phyloP scores from a whole-genome alignment of 768 basidiomycete genomes.

The Lepiota brunneoincarnata region DNA sequence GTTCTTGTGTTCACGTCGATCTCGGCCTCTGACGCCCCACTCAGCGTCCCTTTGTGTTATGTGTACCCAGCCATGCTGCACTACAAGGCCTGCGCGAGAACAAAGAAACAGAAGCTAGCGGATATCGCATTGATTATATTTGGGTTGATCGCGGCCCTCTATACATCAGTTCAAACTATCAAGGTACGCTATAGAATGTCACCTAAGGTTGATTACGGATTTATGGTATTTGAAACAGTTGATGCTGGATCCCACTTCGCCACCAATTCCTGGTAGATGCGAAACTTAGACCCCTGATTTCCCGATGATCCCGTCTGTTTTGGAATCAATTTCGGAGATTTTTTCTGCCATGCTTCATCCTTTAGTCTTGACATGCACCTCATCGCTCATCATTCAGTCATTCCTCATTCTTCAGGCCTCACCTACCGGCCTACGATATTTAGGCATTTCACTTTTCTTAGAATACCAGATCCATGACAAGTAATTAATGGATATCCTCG shows the following conservation, averaged over 20 bases:
- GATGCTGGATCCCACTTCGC: slow-evolving; percentile 49
- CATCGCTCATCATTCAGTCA: too few relatives aligned
- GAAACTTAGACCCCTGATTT: not conserved
- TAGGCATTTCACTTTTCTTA: too few relatives aligned
- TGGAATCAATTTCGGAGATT: too few relatives aligned
- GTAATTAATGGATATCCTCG: too few relatives aligned
- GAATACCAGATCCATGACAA: too few relatives aligned
- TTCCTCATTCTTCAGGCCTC: too few relatives aligned
- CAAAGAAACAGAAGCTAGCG: slow-evolving; percentile 55
- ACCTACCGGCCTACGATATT: too few relatives aligned
- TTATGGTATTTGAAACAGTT: slow-evolving; percentile 37
- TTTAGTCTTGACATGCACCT: too few relatives aligned
- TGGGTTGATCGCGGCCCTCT: slow-evolving; percentile 67
- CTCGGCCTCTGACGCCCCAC: not conserved
- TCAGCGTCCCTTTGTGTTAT: slow-evolving; percentile 91
- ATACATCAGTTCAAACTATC: slow-evolving; percentile 81
- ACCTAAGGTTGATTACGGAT: not conserved
- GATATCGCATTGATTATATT: slow-evolving; percentile 79
- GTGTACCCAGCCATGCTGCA: slow-evolving; percentile 94
- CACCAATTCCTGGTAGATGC: slow-evolving; percentile 17
- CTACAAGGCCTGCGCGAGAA: slow-evolving; percentile 80
- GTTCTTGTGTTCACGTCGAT: not conserved
- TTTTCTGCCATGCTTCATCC: too few relatives aligned
- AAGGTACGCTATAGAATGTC: slow-evolving; percentile 40
- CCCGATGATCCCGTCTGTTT: too few relatives aligned